phyloP scores from a whole-genome alignment of 768 basidiomycete species.

The Suillus lakei region DNA sequence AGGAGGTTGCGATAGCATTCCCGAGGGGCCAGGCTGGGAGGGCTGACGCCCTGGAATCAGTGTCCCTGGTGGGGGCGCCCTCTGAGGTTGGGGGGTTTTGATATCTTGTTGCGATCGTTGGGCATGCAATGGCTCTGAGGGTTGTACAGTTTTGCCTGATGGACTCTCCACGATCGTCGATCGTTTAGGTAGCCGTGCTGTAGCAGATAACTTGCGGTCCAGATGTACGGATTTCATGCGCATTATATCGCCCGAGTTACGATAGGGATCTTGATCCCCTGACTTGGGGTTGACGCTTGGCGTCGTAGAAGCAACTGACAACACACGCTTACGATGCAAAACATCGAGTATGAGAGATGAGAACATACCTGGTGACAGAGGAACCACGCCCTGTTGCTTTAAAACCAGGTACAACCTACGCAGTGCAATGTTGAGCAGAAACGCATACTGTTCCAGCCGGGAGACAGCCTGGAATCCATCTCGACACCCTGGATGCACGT shows the following conservation, averaged over 20 bases:
- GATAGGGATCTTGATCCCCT: conserved; percentile 73
- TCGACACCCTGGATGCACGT: conserved; percentile 68
- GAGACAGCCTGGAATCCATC: conserved; percentile 90
- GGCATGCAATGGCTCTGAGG: conserved; percentile 57
- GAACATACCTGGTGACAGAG: conserved; percentile 71
- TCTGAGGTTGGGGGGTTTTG: conserved; percentile 43
- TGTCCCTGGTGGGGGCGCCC: conserved; percentile 41
- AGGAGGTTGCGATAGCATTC: conserved; percentile 33
- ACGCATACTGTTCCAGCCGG: conserved; percentile 96
- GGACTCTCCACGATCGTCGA: conserved; percentile 97
- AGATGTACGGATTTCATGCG: conserved; percentile 93
- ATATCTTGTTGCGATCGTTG: conserved; percentile 53
- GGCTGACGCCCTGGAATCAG: conserved; percentile 41
- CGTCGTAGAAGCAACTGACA: conserved; percentile 33
- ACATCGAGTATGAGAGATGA: conserved; percentile 9
- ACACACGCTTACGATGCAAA: conserved; percentile 15
- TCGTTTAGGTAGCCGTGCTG: conserved; percentile 88
- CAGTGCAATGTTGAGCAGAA: conserved; percentile 93
- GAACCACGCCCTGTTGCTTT: conserved; percentile 89
- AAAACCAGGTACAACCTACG: conserved; percentile 85
- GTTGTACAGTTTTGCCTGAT: conserved; percentile 82
- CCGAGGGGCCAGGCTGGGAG: conserved; percentile 35
- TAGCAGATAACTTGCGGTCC: conserved; percentile 94
- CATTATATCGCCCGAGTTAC: conserved; percentile 90
- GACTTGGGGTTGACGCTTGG: conserved; percentile 36